Percentiles rank a stretch among this genome's conserved stretches.
Conservation (phyloP, 768 basidiomycete genomes). For the Cystobasidiopsis lactophilus region DNA sequence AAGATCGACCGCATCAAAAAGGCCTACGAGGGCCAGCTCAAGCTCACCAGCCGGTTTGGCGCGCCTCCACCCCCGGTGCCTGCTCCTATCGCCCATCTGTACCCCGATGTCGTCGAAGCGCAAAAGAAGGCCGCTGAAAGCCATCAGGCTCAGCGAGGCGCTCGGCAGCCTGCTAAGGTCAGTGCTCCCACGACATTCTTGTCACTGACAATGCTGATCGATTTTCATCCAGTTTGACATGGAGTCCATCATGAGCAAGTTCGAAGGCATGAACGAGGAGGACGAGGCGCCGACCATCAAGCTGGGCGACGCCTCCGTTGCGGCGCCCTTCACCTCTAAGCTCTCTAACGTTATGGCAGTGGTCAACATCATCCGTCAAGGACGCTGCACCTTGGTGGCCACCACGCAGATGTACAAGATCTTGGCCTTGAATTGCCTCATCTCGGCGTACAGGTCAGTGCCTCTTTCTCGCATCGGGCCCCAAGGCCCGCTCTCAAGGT, state of each 20-base stretch:
- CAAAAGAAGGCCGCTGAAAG: conserved; percentile 59
- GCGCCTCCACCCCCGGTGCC: conserved; percentile 89
- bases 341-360: conserved; percentile 91
- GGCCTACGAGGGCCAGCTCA: conserved; percentile 88
- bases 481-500: too few species aligned
- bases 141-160: conserved; percentile 18
- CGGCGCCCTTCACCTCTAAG: conserved; percentile 96
- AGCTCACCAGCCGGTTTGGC: conserved; percentile 67
- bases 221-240: conserved; percentile 43
- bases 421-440: conserved; percentile 84
- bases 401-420: conserved; percentile 99
- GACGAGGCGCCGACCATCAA: conserved; percentile 91
- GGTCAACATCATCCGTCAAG: conserved; percentile 91
- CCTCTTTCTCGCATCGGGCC: too few species aligned
- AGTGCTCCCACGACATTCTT: too few species aligned
- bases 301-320: conserved; percentile 95
- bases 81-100: conserved; percentile 57
- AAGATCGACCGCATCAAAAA: conserved; percentile 76
- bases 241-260: conserved; percentile 51
- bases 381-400: conserved; percentile 92
- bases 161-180: background rate
- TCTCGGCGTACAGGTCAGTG: conserved; percentile 53
- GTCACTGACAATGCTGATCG: too few species aligned
- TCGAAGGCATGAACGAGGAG: conserved; percentile 85
- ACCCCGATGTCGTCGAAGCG: conserved; percentile 74